Base-by-base conservation (phyloP, 2,329 filamentous ascomycete genomes). In the Calonectria pauciramosa region DNA sequence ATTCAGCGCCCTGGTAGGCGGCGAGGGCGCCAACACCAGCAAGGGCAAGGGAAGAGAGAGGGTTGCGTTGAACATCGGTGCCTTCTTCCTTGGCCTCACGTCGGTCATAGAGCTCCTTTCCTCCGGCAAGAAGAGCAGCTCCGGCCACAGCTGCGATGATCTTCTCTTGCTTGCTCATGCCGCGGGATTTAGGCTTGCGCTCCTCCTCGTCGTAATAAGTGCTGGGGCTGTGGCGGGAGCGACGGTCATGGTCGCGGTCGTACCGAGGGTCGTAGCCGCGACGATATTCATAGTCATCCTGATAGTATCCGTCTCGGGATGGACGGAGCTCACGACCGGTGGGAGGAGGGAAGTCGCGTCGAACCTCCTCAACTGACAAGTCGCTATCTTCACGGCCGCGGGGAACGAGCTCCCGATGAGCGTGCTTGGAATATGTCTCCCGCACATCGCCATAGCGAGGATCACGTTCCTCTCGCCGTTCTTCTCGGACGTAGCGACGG, bases 301-400 rank as follows among this genome's bases (percentile, higher is more conserved):
- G 90, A 82, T 93, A 90, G 80, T 91, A 88, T 75, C 87, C 86
- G 9, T 93, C 94, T 80, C 92, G 90, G 79, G 93, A 88, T 72
- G 93, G 91, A 78, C 91, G 90, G 47, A 89, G 81, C 75, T 91
- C 90, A 70, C 85, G 84, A 75, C 88, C 82, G 13, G 78, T 77
- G n/a, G 93, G 93, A 9, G 95, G 94, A 38, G 95, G 95, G 81
- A 97, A 98, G 79, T 97, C 94, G 78, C 95, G 93, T 77, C 92
- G 92, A 74, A 97, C 92, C 86, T 97, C 95, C 86, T 98, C 96
- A 82, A 97, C 86, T 3, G 93, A 93, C 32, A 93, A 87, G 59
- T 93, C 93, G 84, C 93, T 96, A 81, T 95, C 93, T 83, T 96
- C 93, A 77, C 94, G 93, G 65, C 87, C 83, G 32, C 90, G 88